These are phyloP conservation scores for Leptographium flavum DNA, from an alignment of 2,329 filamentous ascomycete species.

Conservation along the genomic window DNA sequence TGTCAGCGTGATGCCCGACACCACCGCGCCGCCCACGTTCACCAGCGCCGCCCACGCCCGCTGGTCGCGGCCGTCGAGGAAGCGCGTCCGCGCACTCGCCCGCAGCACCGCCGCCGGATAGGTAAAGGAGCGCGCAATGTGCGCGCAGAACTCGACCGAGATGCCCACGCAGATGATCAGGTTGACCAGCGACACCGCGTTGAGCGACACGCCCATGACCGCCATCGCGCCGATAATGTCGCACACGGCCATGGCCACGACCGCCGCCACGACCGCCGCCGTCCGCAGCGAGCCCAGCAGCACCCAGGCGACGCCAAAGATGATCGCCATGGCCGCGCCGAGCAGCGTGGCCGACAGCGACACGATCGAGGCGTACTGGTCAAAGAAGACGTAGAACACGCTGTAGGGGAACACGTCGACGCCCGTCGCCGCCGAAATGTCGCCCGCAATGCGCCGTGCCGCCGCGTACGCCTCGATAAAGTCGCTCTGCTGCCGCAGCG, in stretches of 20 bases:
- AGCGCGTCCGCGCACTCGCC: constrained; percentile 63
- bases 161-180: constrained; percentile 96
- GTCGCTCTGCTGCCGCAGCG: constrained; percentile 74
- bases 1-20: constrained; percentile 90
- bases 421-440: constrained; percentile 56
- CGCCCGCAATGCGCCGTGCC: constrained; percentile 72
- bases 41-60: constrained; percentile 86
- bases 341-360: constrained; percentile 66
- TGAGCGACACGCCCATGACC: constrained; percentile 72
- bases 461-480: constrained; percentile 86
- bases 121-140: constrained; percentile 90
- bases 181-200: constrained; percentile 91
- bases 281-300: constrained; percentile 77
- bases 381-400: constrained; percentile 98
- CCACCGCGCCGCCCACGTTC: constrained; percentile 87
- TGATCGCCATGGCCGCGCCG: constrained; percentile 70
- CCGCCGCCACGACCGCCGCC: constrained; percentile 66
- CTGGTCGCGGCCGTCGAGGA: constrained; percentile 62
- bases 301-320: constrained; percentile 64
- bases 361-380: constrained; percentile 84
- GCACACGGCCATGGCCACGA: constrained; percentile 83
- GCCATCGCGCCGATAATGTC: constrained; percentile 96
- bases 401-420: constrained; percentile 91
- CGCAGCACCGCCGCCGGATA: constrained; percentile 76
- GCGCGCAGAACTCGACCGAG: constrained; percentile 91